These are phyloP conservation scores for Acorus gramineus DNA, from an alignment of 106 monocot genomes.

Conservation along the genomic window DNA sequence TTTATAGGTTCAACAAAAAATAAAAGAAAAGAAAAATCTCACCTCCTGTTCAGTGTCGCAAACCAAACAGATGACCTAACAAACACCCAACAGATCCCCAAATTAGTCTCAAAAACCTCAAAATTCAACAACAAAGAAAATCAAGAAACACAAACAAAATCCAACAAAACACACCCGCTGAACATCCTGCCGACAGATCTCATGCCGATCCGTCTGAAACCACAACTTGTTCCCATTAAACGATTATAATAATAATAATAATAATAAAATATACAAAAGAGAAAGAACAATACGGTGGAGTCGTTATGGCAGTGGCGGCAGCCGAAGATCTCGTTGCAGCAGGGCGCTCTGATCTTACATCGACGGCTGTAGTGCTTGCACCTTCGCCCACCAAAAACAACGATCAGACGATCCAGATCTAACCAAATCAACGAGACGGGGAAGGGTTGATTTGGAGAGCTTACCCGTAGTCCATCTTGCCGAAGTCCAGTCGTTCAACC, in stretches of 20 bases:
- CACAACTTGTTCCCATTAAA: neutral
- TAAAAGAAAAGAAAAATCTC: slow-evolving; percentile 4
- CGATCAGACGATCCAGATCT: neutral
- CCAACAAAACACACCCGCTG: slow-evolving; percentile 16
- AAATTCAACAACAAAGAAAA: neutral
- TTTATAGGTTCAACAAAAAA: neutral
- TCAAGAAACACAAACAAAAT: neutral
- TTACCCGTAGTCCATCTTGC: slow-evolving; percentile 60
- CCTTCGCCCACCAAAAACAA: slow-evolving; percentile 13
- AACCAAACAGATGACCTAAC: slow-evolving; percentile 69
- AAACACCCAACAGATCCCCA: neutral
- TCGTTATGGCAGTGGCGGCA: slow-evolving; percentile 81
- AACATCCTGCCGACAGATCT: slow-evolving; percentile 39
- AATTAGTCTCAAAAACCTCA: neutral
- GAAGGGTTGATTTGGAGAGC: too few species aligned
- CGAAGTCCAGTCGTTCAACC: slow-evolving; percentile 32
- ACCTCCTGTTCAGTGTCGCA: slow-evolving; percentile 77
- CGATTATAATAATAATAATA: neutral
- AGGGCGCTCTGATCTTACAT: slow-evolving; percentile 74
- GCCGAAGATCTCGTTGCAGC: slow-evolving; percentile 46
- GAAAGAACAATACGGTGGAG: slow-evolving; percentile 30
- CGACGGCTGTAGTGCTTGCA: slow-evolving; percentile 67
- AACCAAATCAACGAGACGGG: slow-evolving; percentile 2
- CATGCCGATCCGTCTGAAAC: slow-evolving; percentile 39
- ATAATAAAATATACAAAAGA: neutral